phyloP scores from a whole-genome alignment of 441 rosid genomes.

The Flueggea neowawraea region DNA sequence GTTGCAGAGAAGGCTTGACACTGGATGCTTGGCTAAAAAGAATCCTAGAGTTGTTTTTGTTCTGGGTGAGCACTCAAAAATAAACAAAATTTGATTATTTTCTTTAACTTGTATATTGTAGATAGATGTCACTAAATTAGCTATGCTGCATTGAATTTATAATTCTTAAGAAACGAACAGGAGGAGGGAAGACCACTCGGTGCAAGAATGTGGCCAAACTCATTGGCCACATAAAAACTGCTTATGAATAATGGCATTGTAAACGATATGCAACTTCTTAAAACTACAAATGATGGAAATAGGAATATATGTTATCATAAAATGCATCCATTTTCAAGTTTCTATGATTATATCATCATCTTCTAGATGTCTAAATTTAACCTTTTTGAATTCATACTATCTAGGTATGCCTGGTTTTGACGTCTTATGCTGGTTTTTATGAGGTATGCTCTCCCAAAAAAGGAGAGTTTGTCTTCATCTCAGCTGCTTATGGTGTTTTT shows the following conservation, averaged over 20 bases:
- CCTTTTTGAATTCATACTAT: background rate
- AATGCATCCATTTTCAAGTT: too few species aligned
- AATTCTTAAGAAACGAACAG: conserved; percentile 18
- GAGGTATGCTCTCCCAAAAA: conserved; percentile 65
- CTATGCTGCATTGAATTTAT: background rate
- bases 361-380: background rate
- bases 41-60: conserved; percentile 72
- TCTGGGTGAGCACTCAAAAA: conserved; percentile 41
- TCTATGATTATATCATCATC: background rate
- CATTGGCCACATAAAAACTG: conserved; percentile 36
- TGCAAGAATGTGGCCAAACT: conserved; percentile 52
- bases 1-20: too few species aligned
- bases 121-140: background rate
- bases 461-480: conserved; percentile 63
- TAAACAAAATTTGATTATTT: background rate
- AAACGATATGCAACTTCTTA: too few species aligned
- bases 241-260: too few species aligned
- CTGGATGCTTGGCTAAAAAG: conserved; percentile 31
- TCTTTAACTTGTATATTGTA: conserved; percentile 5
- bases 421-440: conserved; percentile 69
- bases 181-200: conserved; percentile 80
- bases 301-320: too few species aligned
- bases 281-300: too few species aligned
- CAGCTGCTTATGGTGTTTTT: conserved; percentile 93
- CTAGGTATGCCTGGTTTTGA: conserved; percentile 87